Conservation (phyloP, 306 rosid species). For the Parietaria judaica region DNA sequence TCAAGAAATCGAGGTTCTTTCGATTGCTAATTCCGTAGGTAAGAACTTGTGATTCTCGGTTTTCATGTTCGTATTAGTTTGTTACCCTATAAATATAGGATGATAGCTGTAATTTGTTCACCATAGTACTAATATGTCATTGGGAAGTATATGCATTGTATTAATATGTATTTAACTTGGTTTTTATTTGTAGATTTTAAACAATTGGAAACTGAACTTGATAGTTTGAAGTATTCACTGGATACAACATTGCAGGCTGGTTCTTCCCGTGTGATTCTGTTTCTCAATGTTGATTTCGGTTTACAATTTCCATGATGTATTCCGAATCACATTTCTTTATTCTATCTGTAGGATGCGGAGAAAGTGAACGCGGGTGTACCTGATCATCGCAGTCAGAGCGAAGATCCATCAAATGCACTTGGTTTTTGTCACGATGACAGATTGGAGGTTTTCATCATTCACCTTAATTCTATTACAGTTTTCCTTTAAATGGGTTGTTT, state of each 20-base stretch:
- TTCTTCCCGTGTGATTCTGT: slow-evolving; percentile 13
- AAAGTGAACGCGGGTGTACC: slow-evolving; percentile 23
- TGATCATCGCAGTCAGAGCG: slow-evolving; percentile 22
- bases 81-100: no score
- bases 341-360: slow-evolving; percentile 34
- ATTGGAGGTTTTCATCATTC: slow-evolving; percentile 46
- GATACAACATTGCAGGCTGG: slow-evolving; percentile 53
- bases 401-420: slow-evolving; percentile 25
- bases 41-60: slow-evolving; percentile 2
- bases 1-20: slow-evolving; percentile 45
- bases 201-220: slow-evolving; percentile 43
- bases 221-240: slow-evolving; percentile 41
- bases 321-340: not conserved
- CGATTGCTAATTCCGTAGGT: slow-evolving; percentile 40
- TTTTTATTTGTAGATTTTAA: slow-evolving; percentile 38
- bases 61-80: no score
- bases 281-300: not conserved
- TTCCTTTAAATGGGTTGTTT: slow-evolving; percentile 12
- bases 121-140: not conserved
- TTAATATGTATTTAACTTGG: not conserved
- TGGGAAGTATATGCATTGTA: not conserved
- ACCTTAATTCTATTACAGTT: slow-evolving; percentile 7
- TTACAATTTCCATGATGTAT: not conserved
- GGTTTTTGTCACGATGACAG: slow-evolving; percentile 18
- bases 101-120: not conserved